Evolutionary conservation across 2,329 filamentous ascomycete genomes (phyloP), one percentile per base, ranked within the genome.

Genomic region (Amauroascus verrucosus): DNA sequence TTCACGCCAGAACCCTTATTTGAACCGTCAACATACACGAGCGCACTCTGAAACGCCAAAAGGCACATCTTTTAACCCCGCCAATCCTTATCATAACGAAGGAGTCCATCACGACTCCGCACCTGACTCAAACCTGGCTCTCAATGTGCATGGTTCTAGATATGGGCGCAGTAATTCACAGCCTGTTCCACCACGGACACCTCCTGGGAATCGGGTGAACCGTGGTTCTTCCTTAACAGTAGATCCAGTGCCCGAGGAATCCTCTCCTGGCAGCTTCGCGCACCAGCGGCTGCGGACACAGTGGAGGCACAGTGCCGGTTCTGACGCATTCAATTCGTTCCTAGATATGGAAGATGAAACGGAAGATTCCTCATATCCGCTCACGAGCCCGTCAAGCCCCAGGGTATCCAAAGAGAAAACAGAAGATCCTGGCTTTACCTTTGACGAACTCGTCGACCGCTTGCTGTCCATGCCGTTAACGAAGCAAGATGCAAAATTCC

Each of bases 401-500:
- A n/a, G 33, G 4, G 56, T 54, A 33, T 60, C 61, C 50, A 64
- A 68, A 53, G 65, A 65, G 14, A 67, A 66, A 55, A 58, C 63
- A 7, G 63, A 59, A 38, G 70, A 72, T 14, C 55, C 63, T 2
- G 73, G 72, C 3, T 59, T 66, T 18, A 67, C 70, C 2, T 75
- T 76, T 48, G 82, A 86, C 56, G 85, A 89, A 53, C 73, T 93
- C 3, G 88, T 97, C 18, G 88, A 95, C 68, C 84, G 89, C n/a
- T 77, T 98, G 38, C 77, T 97, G 22, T 79, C 84, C 0, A 80
- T 87, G 57, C 86, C 87, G 33, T 84, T 91, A 72, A 89, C 87
- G 26, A 89, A 88, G 64, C 79, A 84, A n/a, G 93, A 97, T 65
- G 78, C 80, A 54, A 95, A 95, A 67, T 98, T 96, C 64, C 80